phyloP scores from a whole-genome alignment of 1,284 basidiomycete species.

The Waitea zeae region DNA sequence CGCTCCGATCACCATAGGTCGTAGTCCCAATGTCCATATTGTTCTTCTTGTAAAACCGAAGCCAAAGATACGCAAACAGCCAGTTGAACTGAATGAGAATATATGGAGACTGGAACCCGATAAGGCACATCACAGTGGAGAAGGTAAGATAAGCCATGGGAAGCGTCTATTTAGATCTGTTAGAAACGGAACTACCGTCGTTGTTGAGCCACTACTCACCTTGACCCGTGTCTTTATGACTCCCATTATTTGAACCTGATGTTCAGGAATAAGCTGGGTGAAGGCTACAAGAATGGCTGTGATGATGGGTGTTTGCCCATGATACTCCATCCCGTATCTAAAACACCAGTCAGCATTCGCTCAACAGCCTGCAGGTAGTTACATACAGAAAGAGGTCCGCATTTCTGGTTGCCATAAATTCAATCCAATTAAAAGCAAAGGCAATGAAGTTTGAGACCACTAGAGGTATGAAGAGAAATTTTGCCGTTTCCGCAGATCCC shows the following conservation, averaged over 20 bases:
- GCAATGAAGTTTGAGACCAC: slow-evolving; percentile 80
- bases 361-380: too few species aligned
- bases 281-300: slow-evolving; percentile 86
- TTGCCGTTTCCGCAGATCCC: slow-evolving; percentile 75
- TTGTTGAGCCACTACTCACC: slow-evolving; percentile 28
- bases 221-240: slow-evolving; percentile 80
- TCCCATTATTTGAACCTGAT: slow-evolving; percentile 88
- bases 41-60: slow-evolving; percentile 91
- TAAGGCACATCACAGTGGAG: slow-evolving; percentile 75
- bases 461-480: slow-evolving; percentile 72
- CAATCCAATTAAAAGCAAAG: slow-evolving; percentile 67
- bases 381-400: too few species aligned
- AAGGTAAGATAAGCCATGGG: slow-evolving; percentile 90
- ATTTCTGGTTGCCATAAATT: slow-evolving; percentile 51
- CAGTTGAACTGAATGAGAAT: slow-evolving; percentile 97
- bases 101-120: slow-evolving; percentile 87
- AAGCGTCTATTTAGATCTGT: slow-evolving; percentile 42
- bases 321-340: slow-evolving; percentile 80
- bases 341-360: too few species aligned
- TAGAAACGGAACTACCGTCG: slow-evolving; percentile 1
- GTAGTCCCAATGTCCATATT: slow-evolving; percentile 37
- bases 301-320: slow-evolving; percentile 88
- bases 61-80: slow-evolving; percentile 89
- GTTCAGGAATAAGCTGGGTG: slow-evolving; percentile 94
- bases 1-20: slow-evolving; percentile 80